A percentile compares a stretch with the other conserved stretches of the same genome.
Conservation (phyloP, 2,329 filamentous ascomycete genomes). For the Nothomitra cinnamomea region DNA sequence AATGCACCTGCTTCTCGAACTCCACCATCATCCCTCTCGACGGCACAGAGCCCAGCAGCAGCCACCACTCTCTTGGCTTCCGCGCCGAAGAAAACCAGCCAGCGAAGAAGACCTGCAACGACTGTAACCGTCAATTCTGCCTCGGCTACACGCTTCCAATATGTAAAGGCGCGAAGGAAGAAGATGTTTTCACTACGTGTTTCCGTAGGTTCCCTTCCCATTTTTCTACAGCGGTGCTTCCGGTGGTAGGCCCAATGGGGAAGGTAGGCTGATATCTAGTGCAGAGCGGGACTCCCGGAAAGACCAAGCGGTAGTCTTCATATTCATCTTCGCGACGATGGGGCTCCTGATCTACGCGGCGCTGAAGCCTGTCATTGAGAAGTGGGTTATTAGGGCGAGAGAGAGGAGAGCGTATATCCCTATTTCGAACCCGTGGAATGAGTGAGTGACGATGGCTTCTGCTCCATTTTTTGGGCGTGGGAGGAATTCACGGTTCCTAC, state of each 20-base stretch:
- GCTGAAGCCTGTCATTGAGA: constrained; percentile 40
- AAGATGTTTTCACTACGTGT: constrained; percentile 48
- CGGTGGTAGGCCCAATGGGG: neutral
- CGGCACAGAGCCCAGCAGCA: constrained; percentile 19
- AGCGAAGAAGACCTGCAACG: constrained; percentile 34
- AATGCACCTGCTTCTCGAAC: constrained; percentile 53
- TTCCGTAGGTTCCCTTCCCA: constrained; percentile 32
- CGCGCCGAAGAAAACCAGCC: constrained; percentile 8
- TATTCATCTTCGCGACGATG: constrained; percentile 47
- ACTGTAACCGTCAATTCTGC: constrained; percentile 53
- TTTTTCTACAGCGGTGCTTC: neutral
- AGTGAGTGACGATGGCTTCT: neutral
- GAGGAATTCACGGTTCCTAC: no score
- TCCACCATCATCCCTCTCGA: constrained; percentile 50
- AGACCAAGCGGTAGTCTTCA: constrained; percentile 46
- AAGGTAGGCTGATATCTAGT: neutral
- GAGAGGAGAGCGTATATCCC: neutral
- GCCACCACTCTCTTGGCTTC: constrained; percentile 7
- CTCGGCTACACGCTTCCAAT: constrained; percentile 43
- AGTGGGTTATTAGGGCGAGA: constrained; percentile 31
- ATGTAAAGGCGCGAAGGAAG: constrained; percentile 43
- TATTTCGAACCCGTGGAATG: neutral
- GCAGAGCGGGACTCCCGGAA: constrained; percentile 48
- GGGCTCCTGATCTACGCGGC: constrained; percentile 43
- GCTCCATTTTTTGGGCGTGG: no score